These are phyloP conservation scores for Turnera subulata DNA, from an alignment of 345 rosid species.

Conservation along the genomic window DNA sequence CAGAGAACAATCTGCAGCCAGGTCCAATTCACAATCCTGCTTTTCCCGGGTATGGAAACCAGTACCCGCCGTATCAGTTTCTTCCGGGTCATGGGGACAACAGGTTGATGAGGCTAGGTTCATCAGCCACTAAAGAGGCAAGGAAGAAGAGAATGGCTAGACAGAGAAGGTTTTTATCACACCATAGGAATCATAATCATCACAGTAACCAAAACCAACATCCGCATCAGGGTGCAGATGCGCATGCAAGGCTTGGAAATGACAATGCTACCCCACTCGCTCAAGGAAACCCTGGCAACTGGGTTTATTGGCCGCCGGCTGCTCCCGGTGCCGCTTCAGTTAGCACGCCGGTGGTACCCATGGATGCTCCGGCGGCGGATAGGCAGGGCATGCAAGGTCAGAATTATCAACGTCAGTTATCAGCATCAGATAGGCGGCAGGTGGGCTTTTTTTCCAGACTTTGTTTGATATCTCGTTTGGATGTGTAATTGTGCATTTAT, in stretches of 20 bases:
- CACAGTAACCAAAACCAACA: conserved; percentile 35
- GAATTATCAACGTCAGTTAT: conserved; percentile 51
- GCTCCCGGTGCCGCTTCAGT: conserved; percentile 17
- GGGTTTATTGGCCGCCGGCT: conserved; percentile 64
- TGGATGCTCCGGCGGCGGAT: conserved; percentile 24
- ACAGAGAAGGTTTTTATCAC: conserved; percentile 68
- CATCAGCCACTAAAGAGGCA: conserved; percentile 89
- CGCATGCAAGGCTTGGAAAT: conserved; percentile 34
- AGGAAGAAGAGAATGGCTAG: conserved; percentile 99
- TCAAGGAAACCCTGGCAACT: conserved; percentile 34
- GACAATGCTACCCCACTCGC: conserved; percentile 26
- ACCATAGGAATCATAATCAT: conserved; percentile 34
- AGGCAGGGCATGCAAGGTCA: conserved; percentile 40
- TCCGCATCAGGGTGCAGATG: conserved; percentile 31
- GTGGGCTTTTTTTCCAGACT: conserved; percentile 23
- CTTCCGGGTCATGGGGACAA: conserved; percentile 43
- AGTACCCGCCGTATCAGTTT: conserved; percentile 48
- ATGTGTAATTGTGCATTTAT: neutral
- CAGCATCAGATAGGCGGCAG: conserved; percentile 61
- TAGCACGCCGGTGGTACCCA: neutral
- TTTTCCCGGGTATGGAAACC: conserved; percentile 53
- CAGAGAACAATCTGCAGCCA: conserved; percentile 27
- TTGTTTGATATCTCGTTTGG: neutral
- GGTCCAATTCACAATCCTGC: conserved; percentile 14
- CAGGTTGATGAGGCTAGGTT: conserved; percentile 47